Conservation (phyloP, 2,329 filamentous ascomycete genomes). For the Triangularia verruculosa region DNA sequence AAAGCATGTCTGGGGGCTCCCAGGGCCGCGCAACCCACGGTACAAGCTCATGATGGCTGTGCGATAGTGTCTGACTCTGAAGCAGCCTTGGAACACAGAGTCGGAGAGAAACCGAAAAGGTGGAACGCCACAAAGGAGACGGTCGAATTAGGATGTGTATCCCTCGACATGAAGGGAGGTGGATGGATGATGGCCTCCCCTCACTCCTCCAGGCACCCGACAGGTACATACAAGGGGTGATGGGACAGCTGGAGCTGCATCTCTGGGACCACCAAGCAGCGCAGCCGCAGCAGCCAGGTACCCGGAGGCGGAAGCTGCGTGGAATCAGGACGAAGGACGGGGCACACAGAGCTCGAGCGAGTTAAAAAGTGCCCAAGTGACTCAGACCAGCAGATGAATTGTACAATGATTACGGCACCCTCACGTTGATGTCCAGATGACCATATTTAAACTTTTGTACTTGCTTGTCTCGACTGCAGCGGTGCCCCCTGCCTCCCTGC, state of each 20-base stretch:
- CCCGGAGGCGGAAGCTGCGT: slow-evolving; percentile 3
- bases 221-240: slow-evolving; percentile 9
- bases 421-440: slow-evolving; percentile 2
- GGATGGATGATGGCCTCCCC: neutral
- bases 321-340: slow-evolving; percentile 1
- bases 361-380: slow-evolving; percentile 4
- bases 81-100: neutral
- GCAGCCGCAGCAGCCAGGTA: slow-evolving; percentile 6
- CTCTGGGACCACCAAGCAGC: neutral
- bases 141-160: neutral
- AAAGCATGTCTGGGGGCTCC: neutral
- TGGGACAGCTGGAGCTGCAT: neutral
- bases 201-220: slow-evolving; percentile 3
- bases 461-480: neutral
- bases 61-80: slow-evolving; percentile 5
- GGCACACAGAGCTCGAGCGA: neutral
- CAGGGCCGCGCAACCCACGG: slow-evolving; percentile 1
- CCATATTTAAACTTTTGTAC: slow-evolving; percentile 2
- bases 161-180: too few species aligned
- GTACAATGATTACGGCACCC: slow-evolving; percentile 22
- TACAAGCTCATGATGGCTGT: neutral
- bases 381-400: slow-evolving; percentile 18
- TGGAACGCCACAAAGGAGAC: neutral
- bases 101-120: slow-evolving; percentile 6
- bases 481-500: slow-evolving; percentile 6